Evolutionary conservation across 140 eudicot species (phyloP), one percentile per base, ranked within the genome.

Genomic region (Erigeron philadelphicus): DNA sequence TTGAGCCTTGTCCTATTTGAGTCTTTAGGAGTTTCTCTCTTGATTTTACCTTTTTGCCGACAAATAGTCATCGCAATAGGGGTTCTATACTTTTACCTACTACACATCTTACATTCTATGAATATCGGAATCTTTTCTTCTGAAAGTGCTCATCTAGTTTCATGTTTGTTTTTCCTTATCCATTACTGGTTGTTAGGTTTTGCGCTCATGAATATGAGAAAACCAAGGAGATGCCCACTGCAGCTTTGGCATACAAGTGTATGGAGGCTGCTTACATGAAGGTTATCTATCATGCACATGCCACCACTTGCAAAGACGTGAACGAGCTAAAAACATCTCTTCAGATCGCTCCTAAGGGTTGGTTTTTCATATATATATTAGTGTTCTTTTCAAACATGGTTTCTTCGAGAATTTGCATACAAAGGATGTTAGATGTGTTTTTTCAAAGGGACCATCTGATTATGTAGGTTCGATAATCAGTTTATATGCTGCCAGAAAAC

Each of bases 201-300:
- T 89, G 95, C 85, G 99, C 97, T 61, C 95, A 81, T 77, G 97
- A 94, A 79, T 94, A 77, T 64, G 99, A 94, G 70, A 89, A 75
- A 79, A 78, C 84, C 11, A 89, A 85, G 72, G 99, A 94, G 79
- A 83, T 80, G 89, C 86, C 90, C 11, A 71, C 94, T 80, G 95
- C 99, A 64, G 81, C 99, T 68, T 75, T 94, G 88, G 99, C 99
- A 66, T 89, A 89, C 77, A 94, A 94, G 75, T 94, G 99, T 81
- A 77, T 80, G 83, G 99, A 89, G 68, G 97, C 89, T 54, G 95
- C 97, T 12, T 85, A 85, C 84, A 45, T 94, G 88, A 85, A 92
- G 68, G 96, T 94, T 18, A 68, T 94, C 23, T 89, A 74, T 79
- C 85, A 89, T 54, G 80, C 95, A 47, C 86, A 87, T 76, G 6